Base-by-base conservation (phyloP, 1,284 basidiomycete genomes). In the Cryptococcus sp. region DNA sequence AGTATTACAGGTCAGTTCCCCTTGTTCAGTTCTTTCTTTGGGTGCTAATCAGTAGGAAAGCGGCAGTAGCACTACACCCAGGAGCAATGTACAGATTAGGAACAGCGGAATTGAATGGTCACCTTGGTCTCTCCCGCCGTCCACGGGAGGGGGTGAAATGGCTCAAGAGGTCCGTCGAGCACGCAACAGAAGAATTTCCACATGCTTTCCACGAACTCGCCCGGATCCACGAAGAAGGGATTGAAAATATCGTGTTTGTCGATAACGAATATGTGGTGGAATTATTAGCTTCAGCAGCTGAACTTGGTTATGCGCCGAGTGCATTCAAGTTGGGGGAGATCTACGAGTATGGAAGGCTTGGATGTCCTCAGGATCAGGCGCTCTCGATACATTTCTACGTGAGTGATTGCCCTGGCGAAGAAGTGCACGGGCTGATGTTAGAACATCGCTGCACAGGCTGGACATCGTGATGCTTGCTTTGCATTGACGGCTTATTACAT, bases 331-430 rank as follows among this genome's bases (percentile, higher is more conserved):
- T 98, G 52, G 94, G 94, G 42, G 94, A 98, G 76, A 98, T 94
- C 76, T 98, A 98, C 75, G 94, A 98, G 78, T 98, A 98, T 76
- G 96, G 94, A 39, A 92, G 92, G 79, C 88, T 98, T 85, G 92
- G 91, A 14, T 98, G 94, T 67, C 94, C 94, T n/a, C 88, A 93
- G 70, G 94, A 98, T 72, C 84, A 92, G 1, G 94, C 96, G 18
- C 79, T 98, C 53, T 93, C 89, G 46, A 98, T 98, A 66, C 94
- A 98, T 77, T 98, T 98, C 77, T 98, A 98, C 76, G 91, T 92
- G 73, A 70, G 87, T 78, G n/a, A n/a, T 14, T 23, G 23, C 16
- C 18, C 36, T 11, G 14, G 11, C 16, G 11, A 14, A 34, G 10
- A 18, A 31, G 21, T 13, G 4, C 14, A 19, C 25, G n/a, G 28